Percentiles rank a stretch among this genome's conserved stretches.
These are phyloP conservation scores for Colletotrichum tofieldiae DNA, from an alignment of 2,329 filamentous ascomycete genomes.

Conservation along the genomic window DNA sequence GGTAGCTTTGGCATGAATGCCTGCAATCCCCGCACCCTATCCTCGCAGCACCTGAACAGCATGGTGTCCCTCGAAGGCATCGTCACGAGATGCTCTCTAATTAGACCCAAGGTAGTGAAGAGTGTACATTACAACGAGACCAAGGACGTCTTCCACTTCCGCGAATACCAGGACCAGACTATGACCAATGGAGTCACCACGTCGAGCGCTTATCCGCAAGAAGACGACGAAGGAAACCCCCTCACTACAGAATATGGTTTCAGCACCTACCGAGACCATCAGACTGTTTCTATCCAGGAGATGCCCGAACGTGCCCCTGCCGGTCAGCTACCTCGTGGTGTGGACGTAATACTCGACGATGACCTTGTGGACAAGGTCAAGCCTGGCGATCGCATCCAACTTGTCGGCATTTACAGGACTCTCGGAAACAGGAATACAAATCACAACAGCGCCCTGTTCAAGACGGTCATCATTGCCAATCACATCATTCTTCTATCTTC, in stretches of 20 bases:
- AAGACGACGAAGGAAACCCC: conserved; percentile 93
- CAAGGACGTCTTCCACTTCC: conserved; percentile 88
- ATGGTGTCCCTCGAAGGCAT: conserved; percentile 99
- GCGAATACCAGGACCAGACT: conserved; percentile 95
- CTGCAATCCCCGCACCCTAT: conserved; percentile 94
- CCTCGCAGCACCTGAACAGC: conserved; percentile 90
- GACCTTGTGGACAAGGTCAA: conserved; percentile 96
- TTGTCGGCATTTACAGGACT: conserved; percentile 96
- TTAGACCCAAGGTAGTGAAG: conserved; percentile 97
- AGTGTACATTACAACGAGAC: conserved; percentile 96
- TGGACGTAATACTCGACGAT: conserved; percentile 97
- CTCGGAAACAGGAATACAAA: conserved; percentile 95
- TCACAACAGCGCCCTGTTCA: conserved; percentile 93
- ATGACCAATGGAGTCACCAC: conserved; percentile 95
- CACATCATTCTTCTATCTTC: conserved; percentile 95
- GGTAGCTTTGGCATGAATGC: conserved; percentile 96
- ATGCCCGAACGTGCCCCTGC: conserved; percentile 98
- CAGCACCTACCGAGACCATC: conserved; percentile 95
- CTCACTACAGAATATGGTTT: conserved; percentile 96
- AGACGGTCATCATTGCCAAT: conserved; percentile 93
- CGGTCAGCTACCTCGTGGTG: conserved; percentile 93
- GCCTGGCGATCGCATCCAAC: conserved; percentile 94
- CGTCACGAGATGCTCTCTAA: conserved; percentile 94
- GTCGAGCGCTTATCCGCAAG: conserved; percentile 92
- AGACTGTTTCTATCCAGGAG: conserved; percentile 98